phyloP scores from a whole-genome alignment of 768 basidiomycete genomes.

The Podaxis sp. region DNA sequence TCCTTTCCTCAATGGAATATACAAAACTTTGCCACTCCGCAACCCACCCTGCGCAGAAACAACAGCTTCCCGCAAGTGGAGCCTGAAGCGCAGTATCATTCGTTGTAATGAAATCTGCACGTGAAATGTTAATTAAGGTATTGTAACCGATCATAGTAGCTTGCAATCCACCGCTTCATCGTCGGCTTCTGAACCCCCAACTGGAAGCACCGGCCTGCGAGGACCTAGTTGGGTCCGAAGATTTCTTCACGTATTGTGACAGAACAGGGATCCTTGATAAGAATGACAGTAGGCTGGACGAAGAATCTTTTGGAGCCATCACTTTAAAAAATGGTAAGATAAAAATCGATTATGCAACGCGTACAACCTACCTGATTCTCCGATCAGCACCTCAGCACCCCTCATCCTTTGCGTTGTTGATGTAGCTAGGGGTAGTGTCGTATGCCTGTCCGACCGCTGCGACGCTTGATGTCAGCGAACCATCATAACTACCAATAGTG shows the following conservation, averaged over 20 bases:
- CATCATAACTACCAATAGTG: background rate
- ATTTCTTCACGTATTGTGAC: constrained; percentile 94
- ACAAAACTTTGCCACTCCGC: constrained; percentile 57
- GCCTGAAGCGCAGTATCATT: constrained; percentile 83
- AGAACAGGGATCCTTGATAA: constrained; percentile 86
- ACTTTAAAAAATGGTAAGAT: constrained; percentile 35
- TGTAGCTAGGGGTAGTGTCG: constrained; percentile 81
- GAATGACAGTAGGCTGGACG: constrained; percentile 91
- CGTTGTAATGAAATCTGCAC: constrained; percentile 72
- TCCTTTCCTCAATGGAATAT: constrained; percentile 86
- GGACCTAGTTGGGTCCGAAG: constrained; percentile 66
- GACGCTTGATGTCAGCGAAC: constrained; percentile 6
- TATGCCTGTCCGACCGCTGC: constrained; percentile 77
- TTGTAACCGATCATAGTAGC: constrained; percentile 64
- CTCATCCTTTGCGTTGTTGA: constrained; percentile 81
- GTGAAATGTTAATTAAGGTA: constrained; percentile 67
- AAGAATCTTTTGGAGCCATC: constrained; percentile 94
- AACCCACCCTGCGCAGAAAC: constrained; percentile 45
- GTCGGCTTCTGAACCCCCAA: too few species aligned
- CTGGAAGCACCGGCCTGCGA: too few species aligned
- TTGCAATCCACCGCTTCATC: constrained; percentile 37
- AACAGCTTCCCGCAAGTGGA: constrained; percentile 83
- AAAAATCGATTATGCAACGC: background rate
- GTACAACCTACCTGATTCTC: constrained; percentile 64
- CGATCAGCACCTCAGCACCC: constrained; percentile 90